Evolutionary conservation across 176 grass and related monocot genomes (phyloP), one percentile per base, ranked within the genome.

Genomic region (Oryza brachyantha): DNA sequence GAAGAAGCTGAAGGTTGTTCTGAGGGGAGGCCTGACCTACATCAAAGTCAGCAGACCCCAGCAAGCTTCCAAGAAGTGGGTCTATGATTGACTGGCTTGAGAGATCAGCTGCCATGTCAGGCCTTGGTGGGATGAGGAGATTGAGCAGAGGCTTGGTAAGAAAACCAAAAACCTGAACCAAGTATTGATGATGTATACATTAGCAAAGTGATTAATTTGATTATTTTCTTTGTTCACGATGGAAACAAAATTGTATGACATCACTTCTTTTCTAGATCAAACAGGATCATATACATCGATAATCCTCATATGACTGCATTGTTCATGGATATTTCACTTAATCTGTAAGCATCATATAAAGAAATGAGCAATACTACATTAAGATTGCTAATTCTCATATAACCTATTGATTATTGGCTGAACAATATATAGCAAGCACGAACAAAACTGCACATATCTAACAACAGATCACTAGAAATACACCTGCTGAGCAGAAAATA

Each of bases 101-200:
- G 50, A 85, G 52, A 39, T 87, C 80, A 42, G 75, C 63, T 32
- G 83, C 84, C 3, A 73, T 81, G 73, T 70, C 79, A 74, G 73
- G 65, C 48, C 79, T 92, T 68, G 81, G 75, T 58, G 95, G 95
- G 64, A 90, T 64, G 32, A 98, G 85, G 7, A 84, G 77, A 74
- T 66, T 73, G 17, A 98, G 70, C 65, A 92, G 87, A 57, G 92
- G 95, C 80, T 98, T 98, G 13, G 95, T 98, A 70, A 98, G 63
- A 73, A 94, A 70, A 72, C 90, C 92, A 25, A 98, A 94, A 64
- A 98, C 92, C 92, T 98, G 73, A 72, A 86, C 61, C 27, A 84
- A 83, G 74, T 52, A 52, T 68, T 28, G 22, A 77, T 73, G 60
- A 7, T 4, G 71, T 79, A 54, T 43, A 55, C 8, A 64, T 91